phyloP scores from a whole-genome alignment of 345 rosid species.

The Erysimum cheiranthoides region DNA sequence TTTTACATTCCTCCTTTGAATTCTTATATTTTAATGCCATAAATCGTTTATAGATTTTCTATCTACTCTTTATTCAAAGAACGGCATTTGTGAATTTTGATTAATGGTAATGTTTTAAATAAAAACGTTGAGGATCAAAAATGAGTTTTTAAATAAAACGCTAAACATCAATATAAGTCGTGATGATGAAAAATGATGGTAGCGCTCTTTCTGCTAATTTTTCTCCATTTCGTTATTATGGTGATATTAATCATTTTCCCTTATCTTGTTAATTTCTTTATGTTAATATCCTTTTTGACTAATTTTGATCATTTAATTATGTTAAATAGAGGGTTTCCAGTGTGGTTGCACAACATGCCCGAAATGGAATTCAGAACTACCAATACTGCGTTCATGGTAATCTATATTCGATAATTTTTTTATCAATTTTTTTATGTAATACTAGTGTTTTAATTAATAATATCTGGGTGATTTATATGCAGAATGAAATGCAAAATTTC shows the following conservation, averaged over 20 bases:
- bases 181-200: neutral
- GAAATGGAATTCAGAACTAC: constrained; percentile 55
- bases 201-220: neutral
- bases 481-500: constrained; percentile 80
- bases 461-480: no score
- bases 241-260: neutral
- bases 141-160: no score
- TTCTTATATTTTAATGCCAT: no score
- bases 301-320: neutral
- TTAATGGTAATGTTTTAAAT: no score
- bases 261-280: neutral
- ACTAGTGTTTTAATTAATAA: neutral
- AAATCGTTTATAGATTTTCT: no score
- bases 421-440: neutral
- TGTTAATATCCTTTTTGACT: neutral
- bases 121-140: no score
- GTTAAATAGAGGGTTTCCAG: constrained; percentile 57
- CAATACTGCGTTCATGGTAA: constrained; percentile 59
- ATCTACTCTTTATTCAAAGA: no score
- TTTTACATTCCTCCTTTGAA: no score
- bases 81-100: no score
- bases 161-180: no score
- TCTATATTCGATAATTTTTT: neutral
- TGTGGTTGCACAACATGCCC: constrained; percentile 70
- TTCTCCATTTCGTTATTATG: neutral